These are phyloP conservation scores for Carex kokanica DNA, from an alignment of 176 grass and related monocot species.

Conservation along the genomic window DNA sequence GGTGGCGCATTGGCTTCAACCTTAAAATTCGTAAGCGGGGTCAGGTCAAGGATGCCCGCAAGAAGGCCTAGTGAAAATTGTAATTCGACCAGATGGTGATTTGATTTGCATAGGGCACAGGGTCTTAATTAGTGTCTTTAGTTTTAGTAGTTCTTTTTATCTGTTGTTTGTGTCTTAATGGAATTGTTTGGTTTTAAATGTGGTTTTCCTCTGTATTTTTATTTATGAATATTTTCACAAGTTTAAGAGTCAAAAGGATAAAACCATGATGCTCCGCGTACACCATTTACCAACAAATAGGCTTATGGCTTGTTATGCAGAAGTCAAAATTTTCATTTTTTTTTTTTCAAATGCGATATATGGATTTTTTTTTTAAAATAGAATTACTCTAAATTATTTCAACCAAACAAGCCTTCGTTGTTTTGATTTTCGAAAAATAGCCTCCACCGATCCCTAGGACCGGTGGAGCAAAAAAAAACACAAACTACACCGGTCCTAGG, in stretches of 20 bases:
- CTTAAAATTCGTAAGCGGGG: slow-evolving; percentile 75
- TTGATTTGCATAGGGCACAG: slow-evolving; percentile 8
- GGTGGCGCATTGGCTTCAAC: slow-evolving; percentile 55
- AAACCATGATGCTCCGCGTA: background rate
- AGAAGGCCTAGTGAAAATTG: slow-evolving; percentile 52
- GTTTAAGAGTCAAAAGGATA: background rate
- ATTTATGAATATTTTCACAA: slow-evolving; percentile 10
- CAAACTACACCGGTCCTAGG: no score
- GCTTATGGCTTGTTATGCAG: background rate
- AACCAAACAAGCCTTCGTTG: no score
- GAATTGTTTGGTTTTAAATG: slow-evolving; percentile 18
- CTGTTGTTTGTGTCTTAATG: slow-evolving; percentile 21
- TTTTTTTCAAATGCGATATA: background rate
- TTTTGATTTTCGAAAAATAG: no score
- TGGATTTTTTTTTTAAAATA: no score
- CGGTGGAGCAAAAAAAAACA: no score
- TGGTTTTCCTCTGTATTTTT: slow-evolving; percentile 22
- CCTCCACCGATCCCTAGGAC: no score
- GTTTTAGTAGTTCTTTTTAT: slow-evolving; percentile 21
- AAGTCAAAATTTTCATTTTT: background rate
- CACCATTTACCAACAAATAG: background rate
- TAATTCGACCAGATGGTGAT: background rate
- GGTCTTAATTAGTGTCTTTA: background rate
- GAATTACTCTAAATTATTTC: no score
- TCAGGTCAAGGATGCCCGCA: slow-evolving; percentile 57